phyloP scores from a whole-genome alignment of 2,329 filamentous ascomycete species.

The Aotearoamyces nothofagi region DNA sequence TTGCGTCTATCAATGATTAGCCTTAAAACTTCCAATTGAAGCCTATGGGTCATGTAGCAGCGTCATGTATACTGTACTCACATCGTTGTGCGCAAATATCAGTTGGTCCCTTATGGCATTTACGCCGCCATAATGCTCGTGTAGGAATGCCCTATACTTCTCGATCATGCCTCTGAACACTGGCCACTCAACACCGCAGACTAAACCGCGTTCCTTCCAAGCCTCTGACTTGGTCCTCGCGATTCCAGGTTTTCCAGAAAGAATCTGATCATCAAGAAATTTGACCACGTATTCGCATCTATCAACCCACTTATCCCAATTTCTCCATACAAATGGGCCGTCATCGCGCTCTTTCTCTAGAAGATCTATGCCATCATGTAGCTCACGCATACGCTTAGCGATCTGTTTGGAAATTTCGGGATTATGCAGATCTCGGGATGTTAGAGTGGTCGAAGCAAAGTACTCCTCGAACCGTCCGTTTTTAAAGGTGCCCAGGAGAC shows the following conservation, averaged over 20 bases:
- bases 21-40: not conserved
- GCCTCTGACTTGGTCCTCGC: slow-evolving; percentile 18
- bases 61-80: slow-evolving; percentile 28
- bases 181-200: slow-evolving; percentile 75
- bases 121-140: slow-evolving; percentile 52
- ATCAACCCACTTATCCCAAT: slow-evolving; percentile 66
- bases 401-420: slow-evolving; percentile 82
- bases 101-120: slow-evolving; percentile 56
- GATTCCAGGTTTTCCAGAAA: slow-evolving; percentile 18
- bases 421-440: slow-evolving; percentile 58
- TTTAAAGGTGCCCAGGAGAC: slow-evolving; percentile 77
- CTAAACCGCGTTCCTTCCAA: slow-evolving; percentile 58
- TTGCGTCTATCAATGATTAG: slow-evolving; percentile 54
- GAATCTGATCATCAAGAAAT: slow-evolving; percentile 41
- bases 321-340: slow-evolving; percentile 75
- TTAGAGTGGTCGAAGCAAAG: slow-evolving; percentile 72
- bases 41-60: not conserved
- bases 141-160: slow-evolving; percentile 63
- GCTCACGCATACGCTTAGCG: slow-evolving; percentile 90
- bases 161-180: slow-evolving; percentile 60
- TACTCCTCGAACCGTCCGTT: slow-evolving; percentile 96
- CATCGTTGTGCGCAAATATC: slow-evolving; percentile 96
- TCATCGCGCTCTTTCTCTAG: slow-evolving; percentile 61
- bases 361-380: slow-evolving; percentile 86
- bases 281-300: slow-evolving; percentile 34